A percentile compares a stretch with the other conserved stretches of the same genome.
phyloP scores from a whole-genome alignment of 2,329 filamentous ascomycete genomes.

The Penicillium sp. region DNA sequence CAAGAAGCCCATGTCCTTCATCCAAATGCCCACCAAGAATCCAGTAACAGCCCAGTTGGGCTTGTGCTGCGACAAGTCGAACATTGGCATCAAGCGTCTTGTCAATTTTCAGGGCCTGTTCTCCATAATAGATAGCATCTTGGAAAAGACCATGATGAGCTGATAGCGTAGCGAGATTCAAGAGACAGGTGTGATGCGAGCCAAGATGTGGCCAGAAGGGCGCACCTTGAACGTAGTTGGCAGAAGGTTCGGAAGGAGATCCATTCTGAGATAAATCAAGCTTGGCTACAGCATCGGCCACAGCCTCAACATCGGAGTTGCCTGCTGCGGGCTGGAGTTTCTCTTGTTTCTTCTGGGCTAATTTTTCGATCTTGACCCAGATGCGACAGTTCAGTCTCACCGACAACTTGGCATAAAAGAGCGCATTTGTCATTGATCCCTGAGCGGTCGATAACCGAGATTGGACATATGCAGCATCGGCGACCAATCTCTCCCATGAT shows the following conservation, averaged over 20 bases:
- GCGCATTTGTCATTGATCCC: conserved; percentile 43
- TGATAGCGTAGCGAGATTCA: conserved; percentile 71
- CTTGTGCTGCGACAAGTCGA: conserved; percentile 44
- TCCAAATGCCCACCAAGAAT: conserved; percentile 46
- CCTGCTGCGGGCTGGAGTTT: conserved; percentile 18
- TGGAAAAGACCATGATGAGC: conserved; percentile 79
- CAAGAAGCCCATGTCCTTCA: conserved; percentile 52
- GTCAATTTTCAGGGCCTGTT: conserved; percentile 75
- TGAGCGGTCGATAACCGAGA: conserved; percentile 60
- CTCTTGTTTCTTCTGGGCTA: conserved; percentile 33
- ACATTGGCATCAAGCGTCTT: conserved; percentile 59
- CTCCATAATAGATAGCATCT: conserved; percentile 81
- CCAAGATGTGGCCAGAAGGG: conserved; percentile 74
- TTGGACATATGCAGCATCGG: conserved; percentile 58
- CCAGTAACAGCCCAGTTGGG: conserved; percentile 45
- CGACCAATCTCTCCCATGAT: conserved; percentile 49
- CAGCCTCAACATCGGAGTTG: conserved; percentile 31
- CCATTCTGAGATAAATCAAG: conserved; percentile 35
- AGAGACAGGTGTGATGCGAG: conserved; percentile 63
- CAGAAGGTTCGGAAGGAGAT: conserved; percentile 36
- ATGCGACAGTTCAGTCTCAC: conserved; percentile 47
- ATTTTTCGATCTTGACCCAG: conserved; percentile 48
- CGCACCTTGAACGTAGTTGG: conserved; percentile 52
- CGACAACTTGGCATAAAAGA: conserved; percentile 46
- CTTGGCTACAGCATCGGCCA: conserved; percentile 37